These are phyloP conservation scores for Cryptococcus jaspeensis DNA, from an alignment of 1,284 basidiomycete genomes.

Conservation along the genomic window DNA sequence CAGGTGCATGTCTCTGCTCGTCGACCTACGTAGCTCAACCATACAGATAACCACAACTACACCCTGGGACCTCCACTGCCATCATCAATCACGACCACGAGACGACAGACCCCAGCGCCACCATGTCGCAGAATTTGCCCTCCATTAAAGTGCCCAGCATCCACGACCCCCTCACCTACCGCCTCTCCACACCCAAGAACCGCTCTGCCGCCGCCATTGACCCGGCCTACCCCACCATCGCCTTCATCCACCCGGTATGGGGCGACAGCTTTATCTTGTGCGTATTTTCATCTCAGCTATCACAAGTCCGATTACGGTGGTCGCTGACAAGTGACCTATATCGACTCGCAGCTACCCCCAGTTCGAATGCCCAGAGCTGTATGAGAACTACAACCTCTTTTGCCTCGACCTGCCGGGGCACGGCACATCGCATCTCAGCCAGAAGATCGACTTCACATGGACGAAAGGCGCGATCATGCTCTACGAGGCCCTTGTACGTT, in stretches of 20 bases:
- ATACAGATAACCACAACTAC: too few relatives aligned
- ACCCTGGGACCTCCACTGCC: too few relatives aligned
- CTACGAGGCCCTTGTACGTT: not conserved
- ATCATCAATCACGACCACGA: too few relatives aligned
- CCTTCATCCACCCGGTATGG: conserved; percentile 19
- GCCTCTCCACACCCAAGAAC: conserved; percentile 13
- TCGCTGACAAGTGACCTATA: not conserved
- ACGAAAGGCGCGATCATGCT: too few relatives aligned
- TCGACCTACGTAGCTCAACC: too few relatives aligned
- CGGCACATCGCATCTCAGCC: conserved; percentile 16
- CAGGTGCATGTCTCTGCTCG: too few relatives aligned
- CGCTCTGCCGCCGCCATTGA: conserved; percentile 10
- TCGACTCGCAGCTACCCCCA: conserved; percentile 28
- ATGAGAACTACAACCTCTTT: conserved; percentile 29
- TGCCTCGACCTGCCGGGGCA: conserved; percentile 29
- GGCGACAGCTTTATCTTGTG: conserved; percentile 20
- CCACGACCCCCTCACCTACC: conserved; percentile 7
- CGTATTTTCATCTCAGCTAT: too few relatives aligned
- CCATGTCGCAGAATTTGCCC: too few relatives aligned
- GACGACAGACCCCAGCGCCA: too few relatives aligned
- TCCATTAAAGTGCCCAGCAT: too few relatives aligned
- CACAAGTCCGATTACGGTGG: not conserved
- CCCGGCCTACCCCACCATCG: conserved; percentile 12
- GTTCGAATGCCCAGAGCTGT: conserved; percentile 27
- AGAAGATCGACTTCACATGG: too few relatives aligned